These are phyloP conservation scores for Dendrobium chrysotoxum DNA, from an alignment of 106 monocot genomes.

Conservation along the genomic window DNA sequence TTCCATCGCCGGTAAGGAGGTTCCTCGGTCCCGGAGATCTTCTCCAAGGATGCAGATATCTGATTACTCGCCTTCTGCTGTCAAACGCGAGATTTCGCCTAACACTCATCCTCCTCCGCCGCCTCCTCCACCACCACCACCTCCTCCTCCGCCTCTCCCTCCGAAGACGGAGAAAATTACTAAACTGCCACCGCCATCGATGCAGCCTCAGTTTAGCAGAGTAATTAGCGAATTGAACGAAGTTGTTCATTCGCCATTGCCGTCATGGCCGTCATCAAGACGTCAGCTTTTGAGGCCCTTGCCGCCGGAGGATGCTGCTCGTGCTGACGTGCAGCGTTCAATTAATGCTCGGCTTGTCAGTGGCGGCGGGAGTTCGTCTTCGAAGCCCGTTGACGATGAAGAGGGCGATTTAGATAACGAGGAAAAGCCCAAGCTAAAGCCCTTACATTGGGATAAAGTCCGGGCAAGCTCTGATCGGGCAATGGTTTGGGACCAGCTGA, in stretches of 20 bases:
- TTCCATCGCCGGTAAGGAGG: slow-evolving; percentile 11
- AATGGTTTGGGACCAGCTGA: slow-evolving; percentile 70
- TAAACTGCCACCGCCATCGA: slow-evolving; percentile 15
- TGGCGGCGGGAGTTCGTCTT: slow-evolving; percentile 8
- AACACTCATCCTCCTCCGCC: slow-evolving; percentile 5
- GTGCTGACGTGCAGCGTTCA: slow-evolving; percentile 22
- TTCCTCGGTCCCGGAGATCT: slow-evolving; percentile 27
- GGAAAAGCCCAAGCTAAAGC: slow-evolving; percentile 49
- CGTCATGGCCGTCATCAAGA: slow-evolving; percentile 13
- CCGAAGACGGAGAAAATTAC: slow-evolving; percentile 11
- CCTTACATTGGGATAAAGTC: slow-evolving; percentile 69
- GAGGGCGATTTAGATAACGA: slow-evolving; percentile 18
- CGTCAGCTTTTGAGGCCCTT: slow-evolving; percentile 44
- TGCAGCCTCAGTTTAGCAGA: not conserved
- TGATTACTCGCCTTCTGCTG: slow-evolving; percentile 11
- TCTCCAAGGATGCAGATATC: slow-evolving; percentile 22
- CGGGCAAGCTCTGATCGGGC: slow-evolving; percentile 42
- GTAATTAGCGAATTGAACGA: not conserved
- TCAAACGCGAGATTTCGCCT: slow-evolving; percentile 27
- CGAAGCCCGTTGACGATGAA: not conserved
- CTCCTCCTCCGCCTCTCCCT: slow-evolving; percentile 12
- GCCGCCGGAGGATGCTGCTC: slow-evolving; percentile 23
- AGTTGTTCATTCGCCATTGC: not conserved
- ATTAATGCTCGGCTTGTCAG: slow-evolving; percentile 9
- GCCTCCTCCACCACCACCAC: slow-evolving; percentile 20